These are phyloP conservation scores for Bipolaris bicolor DNA, from an alignment of 2,329 filamentous ascomycete species.

Conservation along the genomic window DNA sequence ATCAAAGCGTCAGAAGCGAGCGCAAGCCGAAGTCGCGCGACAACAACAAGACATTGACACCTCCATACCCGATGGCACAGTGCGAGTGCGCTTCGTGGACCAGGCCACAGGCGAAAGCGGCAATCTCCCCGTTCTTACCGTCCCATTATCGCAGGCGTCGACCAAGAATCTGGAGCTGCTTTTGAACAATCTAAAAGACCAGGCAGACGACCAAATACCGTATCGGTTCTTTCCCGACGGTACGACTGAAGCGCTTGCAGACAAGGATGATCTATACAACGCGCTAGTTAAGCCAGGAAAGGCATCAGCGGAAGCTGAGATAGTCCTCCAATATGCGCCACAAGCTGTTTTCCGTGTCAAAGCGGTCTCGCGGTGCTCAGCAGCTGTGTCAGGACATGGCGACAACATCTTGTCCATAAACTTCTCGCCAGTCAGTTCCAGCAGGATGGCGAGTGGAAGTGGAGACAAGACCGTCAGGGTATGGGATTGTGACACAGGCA, in stretches of 20 bases:
- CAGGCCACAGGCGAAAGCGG: conserved; percentile 72
- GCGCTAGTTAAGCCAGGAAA: conserved; percentile 51
- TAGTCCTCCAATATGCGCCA: conserved; percentile 71
- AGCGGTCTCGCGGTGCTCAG: conserved; percentile 86
- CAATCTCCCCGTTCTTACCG: conserved; percentile 70
- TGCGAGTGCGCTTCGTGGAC: conserved; percentile 88
- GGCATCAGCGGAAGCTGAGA: conserved; percentile 63
- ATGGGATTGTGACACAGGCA: conserved; percentile 95
- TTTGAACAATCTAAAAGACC: conserved; percentile 79
- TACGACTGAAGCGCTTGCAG: conserved; percentile 52
- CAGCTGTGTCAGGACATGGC: conserved; percentile 87
- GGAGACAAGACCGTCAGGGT: conserved; percentile 91
- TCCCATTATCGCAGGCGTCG: conserved; percentile 82
- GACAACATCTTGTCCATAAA: conserved; percentile 86
- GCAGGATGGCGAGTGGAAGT: conserved; percentile 82
- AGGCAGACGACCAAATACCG: conserved; percentile 67
- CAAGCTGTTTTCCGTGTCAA: conserved; percentile 95
- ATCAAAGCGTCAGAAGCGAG: conserved; percentile 84
- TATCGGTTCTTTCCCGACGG: conserved; percentile 67
- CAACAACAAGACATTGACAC: conserved; percentile 76
- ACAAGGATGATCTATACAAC: conserved; percentile 55
- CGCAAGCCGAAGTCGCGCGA: conserved; percentile 71
- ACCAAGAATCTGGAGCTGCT: conserved; percentile 89
- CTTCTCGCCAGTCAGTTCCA: conserved; percentile 81
- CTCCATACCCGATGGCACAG: conserved; percentile 71